These are phyloP conservation scores for Populus trichocarpa DNA, from an alignment of 441 rosid genomes.

Conservation along the genomic window DNA sequence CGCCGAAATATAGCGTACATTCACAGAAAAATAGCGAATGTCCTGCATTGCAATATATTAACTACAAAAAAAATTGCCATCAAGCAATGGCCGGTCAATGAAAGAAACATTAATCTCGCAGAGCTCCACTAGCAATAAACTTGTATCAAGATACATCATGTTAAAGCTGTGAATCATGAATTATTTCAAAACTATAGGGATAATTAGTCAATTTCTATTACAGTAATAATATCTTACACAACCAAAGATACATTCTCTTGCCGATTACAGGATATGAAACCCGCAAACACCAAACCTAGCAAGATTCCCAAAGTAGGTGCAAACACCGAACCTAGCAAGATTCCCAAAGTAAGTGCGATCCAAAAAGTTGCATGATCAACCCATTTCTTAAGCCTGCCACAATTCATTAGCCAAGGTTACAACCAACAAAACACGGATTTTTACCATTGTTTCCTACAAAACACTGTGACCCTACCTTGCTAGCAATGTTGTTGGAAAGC, in stretches of 20 bases:
- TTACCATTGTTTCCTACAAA: neutral
- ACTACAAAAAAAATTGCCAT: neutral
- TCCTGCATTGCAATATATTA: neutral
- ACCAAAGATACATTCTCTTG: neutral
- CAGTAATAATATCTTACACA: conserved; percentile 17
- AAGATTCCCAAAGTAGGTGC: neutral
- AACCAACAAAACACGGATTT: neutral
- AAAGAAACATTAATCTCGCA: neutral
- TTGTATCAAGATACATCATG: neutral
- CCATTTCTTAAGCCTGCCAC: conserved; percentile 25
- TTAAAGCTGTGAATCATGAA: conserved; percentile 4
- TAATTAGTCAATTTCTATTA: conserved; percentile 23
- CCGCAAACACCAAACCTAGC: conserved; percentile 4
- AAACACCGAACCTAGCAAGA: neutral
- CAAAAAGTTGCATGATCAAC: neutral
- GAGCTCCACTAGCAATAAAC: neutral
- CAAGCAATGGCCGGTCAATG: neutral
- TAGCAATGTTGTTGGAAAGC: too few species aligned
- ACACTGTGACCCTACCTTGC: conserved; percentile 24
- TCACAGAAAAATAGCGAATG: neutral
- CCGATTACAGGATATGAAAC: conserved; percentile 12
- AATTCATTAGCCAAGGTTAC: neutral
- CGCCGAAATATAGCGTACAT: neutral
- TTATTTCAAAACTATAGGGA: conserved; percentile 31
- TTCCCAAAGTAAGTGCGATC: neutral